phyloP scores from a whole-genome alignment of 768 basidiomycete genomes.

The Kockovaella imperatae region DNA sequence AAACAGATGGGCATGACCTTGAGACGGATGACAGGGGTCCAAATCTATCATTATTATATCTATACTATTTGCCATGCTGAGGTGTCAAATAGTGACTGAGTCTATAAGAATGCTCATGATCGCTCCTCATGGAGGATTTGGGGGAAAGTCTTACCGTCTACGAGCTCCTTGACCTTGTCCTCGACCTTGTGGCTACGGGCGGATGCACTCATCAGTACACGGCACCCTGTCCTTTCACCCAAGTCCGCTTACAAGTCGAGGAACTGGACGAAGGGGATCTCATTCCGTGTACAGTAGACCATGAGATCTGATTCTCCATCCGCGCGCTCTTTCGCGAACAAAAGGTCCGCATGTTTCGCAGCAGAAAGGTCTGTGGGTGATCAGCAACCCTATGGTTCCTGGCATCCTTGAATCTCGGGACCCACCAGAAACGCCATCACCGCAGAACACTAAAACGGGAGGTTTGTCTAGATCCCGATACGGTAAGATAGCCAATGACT shows the following conservation, averaged over 20 bases:
- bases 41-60: conserved; percentile 5
- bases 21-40: not conserved
- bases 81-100: too few species aligned
- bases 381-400: not conserved
- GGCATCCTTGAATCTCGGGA: not conserved
- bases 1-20: too few species aligned
- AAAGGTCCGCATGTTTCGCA: conserved; percentile 78
- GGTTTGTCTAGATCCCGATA: conserved; percentile 62
- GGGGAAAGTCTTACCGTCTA: conserved; percentile 60
- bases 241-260: conserved; percentile 52
- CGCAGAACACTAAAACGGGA: conserved; percentile 90
- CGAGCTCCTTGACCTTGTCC: conserved; percentile 57
- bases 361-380: conserved; percentile 71
- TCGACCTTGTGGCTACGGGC: conserved; percentile 37
- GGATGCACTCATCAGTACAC: not conserved
- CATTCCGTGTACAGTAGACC: conserved; percentile 67
- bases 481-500: conserved; percentile 85
- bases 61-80: too few species aligned
- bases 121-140: conserved; percentile 48
- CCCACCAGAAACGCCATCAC: conserved; percentile 88
- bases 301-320: conserved; percentile 67
- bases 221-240: not conserved
- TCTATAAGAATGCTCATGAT: too few species aligned
- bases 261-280: conserved; percentile 74
- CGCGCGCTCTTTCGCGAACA: conserved; percentile 71